Conservation (phyloP, 2,329 filamentous ascomycete genomes). For the Fusarium caatingaense region DNA sequence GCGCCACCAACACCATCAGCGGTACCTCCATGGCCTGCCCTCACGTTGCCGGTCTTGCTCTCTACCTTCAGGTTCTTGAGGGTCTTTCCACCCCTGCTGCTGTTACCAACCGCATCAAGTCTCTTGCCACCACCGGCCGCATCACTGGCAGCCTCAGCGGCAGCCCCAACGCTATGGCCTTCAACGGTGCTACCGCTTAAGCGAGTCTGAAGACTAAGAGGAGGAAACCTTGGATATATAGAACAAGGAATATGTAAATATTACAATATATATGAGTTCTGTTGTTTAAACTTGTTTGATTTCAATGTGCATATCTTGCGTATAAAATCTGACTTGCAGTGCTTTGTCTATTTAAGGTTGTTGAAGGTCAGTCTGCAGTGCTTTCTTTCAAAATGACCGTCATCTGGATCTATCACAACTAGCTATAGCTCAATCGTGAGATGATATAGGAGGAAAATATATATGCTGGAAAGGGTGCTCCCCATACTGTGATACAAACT, state of each 20-base stretch:
- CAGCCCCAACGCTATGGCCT: constrained; percentile 59
- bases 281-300: not conserved
- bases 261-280: not conserved
- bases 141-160: constrained; percentile 53
- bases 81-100: constrained; percentile 54
- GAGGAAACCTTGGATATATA: too few species aligned
- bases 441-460: too few species aligned
- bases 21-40: constrained; percentile 58
- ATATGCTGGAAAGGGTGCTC: not conserved
- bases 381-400: not conserved
- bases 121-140: constrained; percentile 55
- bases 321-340: not conserved
- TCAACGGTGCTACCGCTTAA: constrained; percentile 54
- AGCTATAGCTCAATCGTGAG: too few species aligned
- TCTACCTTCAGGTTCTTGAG: constrained; percentile 61
- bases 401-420: not conserved
- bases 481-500: too few species aligned
- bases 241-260: not conserved
- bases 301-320: not conserved
- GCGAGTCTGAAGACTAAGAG: not conserved
- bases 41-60: constrained; percentile 55
- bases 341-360: too few species aligned
- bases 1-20: constrained; percentile 51
- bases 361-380: too few species aligned
- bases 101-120: constrained; percentile 56